Base-by-base conservation (phyloP, 768 basidiomycete species). In the Collybia nuda region DNA sequence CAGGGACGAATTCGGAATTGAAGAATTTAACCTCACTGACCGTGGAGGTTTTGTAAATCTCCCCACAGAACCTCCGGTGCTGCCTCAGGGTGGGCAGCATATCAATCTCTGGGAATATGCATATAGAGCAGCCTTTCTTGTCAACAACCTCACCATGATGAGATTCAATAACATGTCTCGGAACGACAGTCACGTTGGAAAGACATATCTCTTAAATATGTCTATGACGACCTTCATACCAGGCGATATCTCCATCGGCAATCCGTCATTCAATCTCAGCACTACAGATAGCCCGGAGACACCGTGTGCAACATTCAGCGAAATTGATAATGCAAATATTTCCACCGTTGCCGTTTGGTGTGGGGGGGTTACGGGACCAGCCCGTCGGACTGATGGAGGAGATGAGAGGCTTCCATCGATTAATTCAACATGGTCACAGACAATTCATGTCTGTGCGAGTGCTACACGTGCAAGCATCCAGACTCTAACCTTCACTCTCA, bases 401-500 rank as follows among this genome's bases (percentile, higher is more conserved):
- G 60, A 63, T 43, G 35, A 54, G 1, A 44, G 48, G 17, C 2
- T 53, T 6, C 49, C 48, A 2, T 47, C 26, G 5, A 47, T 41
- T 2, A 56, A 56, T n/a, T 63, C 62, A 22, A 63, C 54, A 5
- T 63, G 60, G 60, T 44, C 44, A 7, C 62, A 63, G 21, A 48
- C 47, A 11, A 9, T 61, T 15, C 52, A 56, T 17, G 39, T 37
- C 2, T 63, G 62, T 24, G 56, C 62, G 0, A 58, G 60, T 35
- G 52, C 47, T 7, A 63, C 58, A 36, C 38, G 36, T 7, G 52
- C 60, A 19, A 24, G 52, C 1, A 53, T 56, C 48, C 54, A 56
- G 35, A 52, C 40, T n/a, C 35, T 53, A 28, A 18, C 47, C 1
- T 56, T 61, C 50, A 23, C 58, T 46, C 38, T 58, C 47, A 35